Percentiles rank a stretch among this genome's conserved stretches.
Evolutionary conservation across 371 early-diverging fungal species (phyloP).

Genomic region (Mucor indicus): DNA sequence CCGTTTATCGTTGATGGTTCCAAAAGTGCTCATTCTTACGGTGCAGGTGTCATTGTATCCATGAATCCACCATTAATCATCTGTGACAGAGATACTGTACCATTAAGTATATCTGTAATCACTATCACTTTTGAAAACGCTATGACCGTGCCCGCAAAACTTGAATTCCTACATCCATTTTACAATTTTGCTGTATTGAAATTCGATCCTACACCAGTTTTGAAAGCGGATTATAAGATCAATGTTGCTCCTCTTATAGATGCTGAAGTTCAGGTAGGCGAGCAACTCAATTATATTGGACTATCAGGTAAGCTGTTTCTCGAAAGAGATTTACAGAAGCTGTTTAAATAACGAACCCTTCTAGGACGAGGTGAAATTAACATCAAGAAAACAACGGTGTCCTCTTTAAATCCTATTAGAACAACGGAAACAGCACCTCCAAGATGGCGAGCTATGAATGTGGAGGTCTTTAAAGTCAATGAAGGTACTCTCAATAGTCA

Average conservation of each 20-base stretch:
- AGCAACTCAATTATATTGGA: conserved; percentile 64
- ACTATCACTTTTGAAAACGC: conserved; percentile 76
- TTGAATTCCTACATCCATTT: conserved; percentile 76
- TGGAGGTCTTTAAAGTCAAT: conserved; percentile 74
- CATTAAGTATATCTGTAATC: conserved; percentile 72
- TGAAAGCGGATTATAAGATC: conserved; percentile 56
- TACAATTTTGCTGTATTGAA: conserved; percentile 79
- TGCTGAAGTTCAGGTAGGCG: conserved; percentile 55
- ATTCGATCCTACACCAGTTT: conserved; percentile 67
- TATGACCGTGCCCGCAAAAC: conserved; percentile 67
- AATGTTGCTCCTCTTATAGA: conserved; percentile 45
- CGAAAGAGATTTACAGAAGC: background rate
- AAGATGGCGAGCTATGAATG: conserved; percentile 71
- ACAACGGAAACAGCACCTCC: conserved; percentile 59
- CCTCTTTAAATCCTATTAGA: conserved; percentile 54
- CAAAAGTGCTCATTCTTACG: conserved; percentile 58
- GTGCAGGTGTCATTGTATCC: conserved; percentile 80
- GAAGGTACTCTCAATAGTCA: conserved; percentile 52
- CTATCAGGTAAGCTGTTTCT: conserved; percentile 10
- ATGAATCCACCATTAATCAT: conserved; percentile 68
- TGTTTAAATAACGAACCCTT: background rate
- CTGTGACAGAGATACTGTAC: conserved; percentile 81
- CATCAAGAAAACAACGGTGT: conserved; percentile 53
- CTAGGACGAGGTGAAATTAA: conserved; percentile 45
- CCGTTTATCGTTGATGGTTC: conserved; percentile 72